Evolutionary conservation across 192 early-diverging fungal species (phyloP), one percentile per base, ranked within the genome.

Genomic region (Backusella macrospora): DNA sequence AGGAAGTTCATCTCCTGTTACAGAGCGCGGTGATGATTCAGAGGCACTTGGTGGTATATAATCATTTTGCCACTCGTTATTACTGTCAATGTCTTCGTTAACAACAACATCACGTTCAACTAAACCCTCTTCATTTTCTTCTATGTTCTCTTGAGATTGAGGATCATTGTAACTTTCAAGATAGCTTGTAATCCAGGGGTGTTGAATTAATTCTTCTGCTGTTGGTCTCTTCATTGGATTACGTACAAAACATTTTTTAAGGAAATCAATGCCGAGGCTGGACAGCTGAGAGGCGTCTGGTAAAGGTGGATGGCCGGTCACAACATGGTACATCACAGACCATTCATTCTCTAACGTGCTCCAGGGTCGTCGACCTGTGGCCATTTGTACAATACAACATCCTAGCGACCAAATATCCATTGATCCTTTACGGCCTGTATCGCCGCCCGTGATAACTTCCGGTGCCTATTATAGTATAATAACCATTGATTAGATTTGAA

Each of bases 341-440:
- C 94, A 97, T 81, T 97, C 93, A 73, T 97, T 97, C 71, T 97
- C 96, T 34, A 97, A 65, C 65, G 92, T 89, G 12, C 91, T 85
- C 96, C 96, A 97, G 2, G 96, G 94, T 63, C 89, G 91, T 48
- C 86, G 79, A n/a, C 96, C 96, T 0, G 94, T 96, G 6, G 93
- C 85, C 94, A 98, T 95, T 77, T 96, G 95, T 38, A 96, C 81
- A 18, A 98, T 84, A 71, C 94, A 95, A 76, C 96, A 98, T 15
- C 94, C 96, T 55, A 96, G 76, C 7, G 93, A 90, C 95, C 95
- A 98, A 29, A 98, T 95, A 74, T 98, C 96, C 88, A 94, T 94
- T 29, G 94, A 90, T 44, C 91, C 92, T 67, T 91, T 90, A 6
- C 89, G 84, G 21, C 91, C 91, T 44, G 87, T 84, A 49, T 89